phyloP scores from a whole-genome alignment of 1,139 yeast species.

The Oligophagozyma castellii region DNA sequence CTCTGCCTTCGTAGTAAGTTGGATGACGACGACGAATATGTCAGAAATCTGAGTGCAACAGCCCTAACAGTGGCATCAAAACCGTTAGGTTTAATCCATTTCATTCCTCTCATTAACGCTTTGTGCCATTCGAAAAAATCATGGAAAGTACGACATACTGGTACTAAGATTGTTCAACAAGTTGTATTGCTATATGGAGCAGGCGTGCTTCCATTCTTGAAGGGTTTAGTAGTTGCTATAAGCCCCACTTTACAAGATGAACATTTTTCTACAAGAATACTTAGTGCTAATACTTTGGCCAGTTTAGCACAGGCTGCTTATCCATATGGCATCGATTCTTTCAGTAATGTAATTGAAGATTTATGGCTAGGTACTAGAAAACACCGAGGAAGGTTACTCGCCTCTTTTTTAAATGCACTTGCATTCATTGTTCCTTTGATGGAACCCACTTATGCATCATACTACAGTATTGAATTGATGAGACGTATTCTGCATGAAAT shows the following conservation, averaged over 20 bases:
- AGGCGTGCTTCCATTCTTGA: constrained; percentile 63
- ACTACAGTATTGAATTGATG: constrained; percentile 65
- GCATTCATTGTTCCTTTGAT: constrained; percentile 77
- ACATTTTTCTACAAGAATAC: constrained; percentile 48
- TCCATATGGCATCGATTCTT: constrained; percentile 87
- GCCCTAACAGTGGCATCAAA: constrained; percentile 78
- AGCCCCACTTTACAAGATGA: constrained; percentile 56
- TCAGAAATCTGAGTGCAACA: constrained; percentile 64
- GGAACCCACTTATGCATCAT: constrained; percentile 71
- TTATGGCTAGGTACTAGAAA: constrained; percentile 67
- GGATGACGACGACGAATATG: constrained; percentile 71
- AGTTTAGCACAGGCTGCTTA: constrained; percentile 73
- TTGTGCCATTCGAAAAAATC: constrained; percentile 67
- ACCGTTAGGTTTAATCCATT: constrained; percentile 56
- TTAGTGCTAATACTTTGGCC: constrained; percentile 60
- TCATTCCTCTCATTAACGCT: constrained; percentile 73
- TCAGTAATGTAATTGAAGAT: constrained; percentile 50
- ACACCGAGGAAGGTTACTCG: constrained; percentile 67
- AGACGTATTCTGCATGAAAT: constrained; percentile 58
- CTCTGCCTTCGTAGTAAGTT: constrained; percentile 70
- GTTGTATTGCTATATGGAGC: constrained; percentile 57
- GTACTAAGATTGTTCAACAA: constrained; percentile 66
- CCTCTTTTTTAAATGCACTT: constrained; percentile 64
- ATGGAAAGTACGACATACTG: constrained; percentile 85
- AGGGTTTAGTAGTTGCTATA: constrained; percentile 50